Conservation (phyloP, 202 grass and related monocot species). For the Brachypodium distachyon region DNA sequence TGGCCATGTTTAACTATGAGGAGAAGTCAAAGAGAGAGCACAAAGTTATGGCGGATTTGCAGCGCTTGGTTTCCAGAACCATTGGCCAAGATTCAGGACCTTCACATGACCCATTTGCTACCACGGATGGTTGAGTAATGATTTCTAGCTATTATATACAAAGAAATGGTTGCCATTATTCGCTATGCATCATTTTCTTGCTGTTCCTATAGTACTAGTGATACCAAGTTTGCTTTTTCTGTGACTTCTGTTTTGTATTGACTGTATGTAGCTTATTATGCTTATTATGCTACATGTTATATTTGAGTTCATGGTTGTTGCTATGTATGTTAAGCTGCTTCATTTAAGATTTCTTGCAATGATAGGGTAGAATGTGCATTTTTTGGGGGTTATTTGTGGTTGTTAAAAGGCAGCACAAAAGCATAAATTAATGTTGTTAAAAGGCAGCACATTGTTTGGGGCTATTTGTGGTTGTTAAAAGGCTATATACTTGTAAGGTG, state of each 20-base stretch:
- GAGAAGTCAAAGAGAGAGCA: constrained; percentile 86
- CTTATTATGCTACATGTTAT: not conserved
- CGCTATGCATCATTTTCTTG: not conserved
- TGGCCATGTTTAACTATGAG: constrained; percentile 99
- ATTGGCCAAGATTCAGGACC: constrained; percentile 74
- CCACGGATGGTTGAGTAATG: constrained; percentile 51
- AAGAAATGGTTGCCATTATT: constrained; percentile 4
- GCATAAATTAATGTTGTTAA: not conserved
- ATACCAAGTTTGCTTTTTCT: not conserved
- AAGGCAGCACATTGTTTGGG: not conserved
- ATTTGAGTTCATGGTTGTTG: not conserved
- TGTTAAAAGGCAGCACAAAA: not conserved
- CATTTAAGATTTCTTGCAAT: not conserved
- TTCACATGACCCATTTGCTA: constrained; percentile 78
- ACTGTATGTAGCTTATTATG: not conserved
- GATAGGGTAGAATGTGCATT: not conserved
- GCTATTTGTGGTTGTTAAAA: not conserved
- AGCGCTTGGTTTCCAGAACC: constrained; percentile 86
- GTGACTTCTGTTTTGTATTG: constrained; percentile 27
- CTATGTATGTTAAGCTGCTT: not conserved
- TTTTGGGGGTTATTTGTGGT: not conserved
- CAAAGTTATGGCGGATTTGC: constrained; percentile 96
- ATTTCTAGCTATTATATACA: constrained; percentile 23
- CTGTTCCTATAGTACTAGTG: constrained; percentile 10
- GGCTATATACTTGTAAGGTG: not conserved